Conservation (phyloP, 495 filamentous ascomycete genomes). For the Penicillium desertorum region DNA sequence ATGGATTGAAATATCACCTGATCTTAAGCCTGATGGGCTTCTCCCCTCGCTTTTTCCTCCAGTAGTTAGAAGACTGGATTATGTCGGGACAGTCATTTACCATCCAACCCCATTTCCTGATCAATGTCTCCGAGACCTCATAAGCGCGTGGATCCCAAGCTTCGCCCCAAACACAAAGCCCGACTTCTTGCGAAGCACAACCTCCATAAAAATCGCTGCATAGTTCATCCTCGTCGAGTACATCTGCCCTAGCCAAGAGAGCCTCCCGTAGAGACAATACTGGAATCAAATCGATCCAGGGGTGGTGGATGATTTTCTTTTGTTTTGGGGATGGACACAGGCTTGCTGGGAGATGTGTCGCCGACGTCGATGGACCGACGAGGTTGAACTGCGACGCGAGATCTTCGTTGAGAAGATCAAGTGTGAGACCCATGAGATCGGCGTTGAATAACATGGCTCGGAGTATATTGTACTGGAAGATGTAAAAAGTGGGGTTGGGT, state of each 20-base stretch:
- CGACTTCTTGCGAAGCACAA: constrained; percentile 5
- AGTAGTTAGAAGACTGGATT: constrained; percentile 24
- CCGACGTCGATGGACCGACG: constrained; percentile 9
- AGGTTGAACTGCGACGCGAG: constrained; percentile 27
- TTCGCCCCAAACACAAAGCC: constrained; percentile 27
- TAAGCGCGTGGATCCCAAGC: constrained; percentile 28
- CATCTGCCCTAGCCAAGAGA: constrained; percentile 5
- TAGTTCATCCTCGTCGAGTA: constrained; percentile 24
- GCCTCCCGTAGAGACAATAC: constrained; percentile 20
- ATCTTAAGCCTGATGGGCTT: constrained; percentile 11
- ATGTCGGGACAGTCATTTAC: constrained; percentile 21
- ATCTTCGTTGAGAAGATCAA: constrained; percentile 21
- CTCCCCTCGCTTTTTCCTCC: constrained; percentile 25
- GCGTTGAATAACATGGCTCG: constrained; percentile 21
- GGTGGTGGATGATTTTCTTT: constrained; percentile 26
- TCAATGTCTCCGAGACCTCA: constrained; percentile 20
- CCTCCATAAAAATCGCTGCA: constrained; percentile 23
- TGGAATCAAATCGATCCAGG: constrained; percentile 30
- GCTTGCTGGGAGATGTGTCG: constrained; percentile 20
- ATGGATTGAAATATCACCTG: neutral
- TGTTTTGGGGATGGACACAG: constrained; percentile 21
- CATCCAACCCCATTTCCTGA: constrained; percentile 25
- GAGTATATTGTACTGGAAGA: constrained; percentile 18
- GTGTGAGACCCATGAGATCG: constrained; percentile 19
- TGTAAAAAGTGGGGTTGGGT: neutral